Percentiles rank a stretch among this genome's conserved stretches.
Evolutionary conservation across 495 filamentous ascomycete species (phyloP).

Genomic region (Trypethelium eluteriae): DNA sequence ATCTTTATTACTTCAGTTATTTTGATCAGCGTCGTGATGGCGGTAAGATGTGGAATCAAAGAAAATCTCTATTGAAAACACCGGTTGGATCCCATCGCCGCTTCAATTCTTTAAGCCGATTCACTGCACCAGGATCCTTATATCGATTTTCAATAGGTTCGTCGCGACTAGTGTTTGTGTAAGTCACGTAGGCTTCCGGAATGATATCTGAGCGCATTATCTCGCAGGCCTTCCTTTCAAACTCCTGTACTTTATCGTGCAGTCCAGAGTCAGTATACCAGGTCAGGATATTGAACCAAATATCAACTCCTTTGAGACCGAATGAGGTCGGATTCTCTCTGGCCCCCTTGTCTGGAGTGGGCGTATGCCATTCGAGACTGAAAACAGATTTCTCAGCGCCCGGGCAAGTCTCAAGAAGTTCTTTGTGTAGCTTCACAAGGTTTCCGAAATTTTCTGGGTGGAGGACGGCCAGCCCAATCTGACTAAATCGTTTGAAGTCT

Average conservation of each 20-base stretch:
- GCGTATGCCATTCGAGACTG: background rate
- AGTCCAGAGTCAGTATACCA: background rate
- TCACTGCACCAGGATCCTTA: conserved; percentile 7
- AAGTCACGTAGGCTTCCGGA: background rate
- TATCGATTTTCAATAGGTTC: conserved; percentile 13
- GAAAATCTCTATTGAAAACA: conserved; percentile 18
- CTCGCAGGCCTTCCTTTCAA: background rate
- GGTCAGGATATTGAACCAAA: background rate
- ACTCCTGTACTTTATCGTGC: background rate
- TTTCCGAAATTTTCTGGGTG: background rate
- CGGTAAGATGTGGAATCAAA: background rate
- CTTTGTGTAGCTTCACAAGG: background rate
- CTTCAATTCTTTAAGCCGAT: conserved; percentile 18
- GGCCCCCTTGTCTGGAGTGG: background rate
- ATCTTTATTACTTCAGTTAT: no score
- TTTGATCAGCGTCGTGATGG: no score
- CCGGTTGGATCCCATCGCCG: conserved; percentile 21
- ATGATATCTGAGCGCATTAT: background rate
- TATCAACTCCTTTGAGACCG: background rate
- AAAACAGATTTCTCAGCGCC: background rate
- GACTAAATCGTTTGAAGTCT: conserved; percentile 3
- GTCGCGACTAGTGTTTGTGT: background rate
- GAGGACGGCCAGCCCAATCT: background rate
- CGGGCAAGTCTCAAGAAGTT: background rate
- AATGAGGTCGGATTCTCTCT: background rate